Evolutionary conservation across 345 rosid genomes (phyloP).

Genomic region (Mallotus nudiflorus): DNA sequence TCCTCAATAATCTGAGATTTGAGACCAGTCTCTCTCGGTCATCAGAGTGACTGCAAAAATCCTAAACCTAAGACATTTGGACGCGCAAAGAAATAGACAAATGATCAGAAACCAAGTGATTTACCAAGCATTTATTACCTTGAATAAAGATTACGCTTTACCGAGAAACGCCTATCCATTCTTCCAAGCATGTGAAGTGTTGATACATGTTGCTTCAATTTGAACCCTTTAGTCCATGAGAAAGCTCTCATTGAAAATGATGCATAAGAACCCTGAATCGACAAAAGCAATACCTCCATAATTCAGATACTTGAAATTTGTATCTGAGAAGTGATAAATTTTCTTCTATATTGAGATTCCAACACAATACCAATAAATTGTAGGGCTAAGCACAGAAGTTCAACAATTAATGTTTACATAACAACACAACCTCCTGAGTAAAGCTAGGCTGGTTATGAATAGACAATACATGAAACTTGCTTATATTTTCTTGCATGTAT

Average conservation of each 20-base stretch:
- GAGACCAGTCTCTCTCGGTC: not conserved
- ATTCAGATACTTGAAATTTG: slow-evolving; percentile 14
- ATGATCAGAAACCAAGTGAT: not conserved
- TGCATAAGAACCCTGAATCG: slow-evolving; percentile 64
- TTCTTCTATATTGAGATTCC: not conserved
- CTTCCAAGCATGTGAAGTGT: slow-evolving; percentile 47
- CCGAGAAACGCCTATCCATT: slow-evolving; percentile 40
- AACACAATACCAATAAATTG: not conserved
- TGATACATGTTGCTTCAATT: slow-evolving; percentile 42
- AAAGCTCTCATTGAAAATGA: slow-evolving; percentile 52
- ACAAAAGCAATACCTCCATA: slow-evolving; percentile 1
- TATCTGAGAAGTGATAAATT: not conserved
- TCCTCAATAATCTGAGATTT: not conserved
- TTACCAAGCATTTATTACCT: slow-evolving; percentile 41
- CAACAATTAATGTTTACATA: not conserved
- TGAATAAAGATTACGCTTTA: slow-evolving; percentile 39
- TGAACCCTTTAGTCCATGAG: slow-evolving; percentile 61
- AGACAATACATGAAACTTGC: not conserved
- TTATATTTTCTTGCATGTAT: not conserved
- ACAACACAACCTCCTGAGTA: not conserved
- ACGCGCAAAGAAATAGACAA: slow-evolving; percentile 1
- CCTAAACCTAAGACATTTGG: not conserved
- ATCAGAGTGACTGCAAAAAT: slow-evolving; percentile 4
- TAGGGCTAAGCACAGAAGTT: not conserved
- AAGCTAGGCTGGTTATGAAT: not conserved